Evolutionary conservation across 805 yeast species (phyloP), one percentile per base, ranked within the genome.

Genomic region (Kazachstania viticola): DNA sequence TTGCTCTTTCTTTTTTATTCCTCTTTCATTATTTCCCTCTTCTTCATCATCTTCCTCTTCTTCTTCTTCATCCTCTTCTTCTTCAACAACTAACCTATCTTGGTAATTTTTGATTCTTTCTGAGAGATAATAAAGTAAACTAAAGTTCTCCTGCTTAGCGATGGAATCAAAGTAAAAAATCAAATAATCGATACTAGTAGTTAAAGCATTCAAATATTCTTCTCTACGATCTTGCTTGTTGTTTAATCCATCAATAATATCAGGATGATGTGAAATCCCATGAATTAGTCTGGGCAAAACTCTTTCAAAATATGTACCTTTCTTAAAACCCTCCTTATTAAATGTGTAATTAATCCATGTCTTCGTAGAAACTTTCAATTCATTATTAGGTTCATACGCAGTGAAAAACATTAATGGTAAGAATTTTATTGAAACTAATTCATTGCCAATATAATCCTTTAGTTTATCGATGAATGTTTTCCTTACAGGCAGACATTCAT

Each of bases 71-170:
- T 44, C 48, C 19, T 46, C 50, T 25, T 53, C 60, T 3, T 46
- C 50, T 4, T 56, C 60, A 4, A 60, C 66, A 3, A 61, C 42
- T 39, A 63, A 29, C 8, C 65, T 67, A 56, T 83, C 94, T 31
- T 73, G 65, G 44, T 75, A 79, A 51, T 82, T 93, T 49, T 83
- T 84, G 14, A 83, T 68, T 33, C 94, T 65, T 36, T 79, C 79
- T 0, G 91, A 74, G 30, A 82, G 60, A 51, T 85, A 84, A 48
- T 73, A 84, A 5, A 85, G 51, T 36, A 83, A 51, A 5, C 88
- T 78, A 22, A 80, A 61, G 44, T 84, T 87, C 19, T 75, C 77
- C 28, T 69, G 66, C 3, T 65, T 72, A 0, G 78, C 76, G 28
- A 83, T 67, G 3, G 69, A 48, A 25, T 69, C 75, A 31, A 83